Percentiles rank a stretch among this genome's conserved stretches.
These are phyloP conservation scores for Meira nashicola DNA, from an alignment of 1,284 basidiomycete species.

Conservation along the genomic window DNA sequence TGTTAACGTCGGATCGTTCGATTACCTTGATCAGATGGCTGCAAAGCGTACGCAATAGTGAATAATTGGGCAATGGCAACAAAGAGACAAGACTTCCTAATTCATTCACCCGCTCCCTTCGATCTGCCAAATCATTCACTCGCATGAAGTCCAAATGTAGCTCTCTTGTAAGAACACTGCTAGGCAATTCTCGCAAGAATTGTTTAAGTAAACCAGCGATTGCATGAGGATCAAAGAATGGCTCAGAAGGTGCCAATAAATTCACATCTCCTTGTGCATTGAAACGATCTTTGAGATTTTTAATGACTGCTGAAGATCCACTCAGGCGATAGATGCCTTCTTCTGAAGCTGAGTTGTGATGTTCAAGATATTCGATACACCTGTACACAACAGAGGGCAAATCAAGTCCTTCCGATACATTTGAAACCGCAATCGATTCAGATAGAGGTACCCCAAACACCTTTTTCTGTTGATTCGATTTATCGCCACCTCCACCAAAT, in stretches of 20 bases:
- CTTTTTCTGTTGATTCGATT: conserved; percentile 45
- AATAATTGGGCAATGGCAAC: conserved; percentile 87
- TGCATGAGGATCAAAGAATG: conserved; percentile 43
- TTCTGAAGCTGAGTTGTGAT: conserved; percentile 85
- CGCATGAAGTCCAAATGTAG: conserved; percentile 46
- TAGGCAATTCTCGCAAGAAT: conserved; percentile 45
- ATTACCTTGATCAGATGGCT: conserved; percentile 95
- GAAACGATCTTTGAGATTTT: conserved; percentile 85
- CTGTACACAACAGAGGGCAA: conserved; percentile 92
- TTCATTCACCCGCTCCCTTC: conserved; percentile 79
- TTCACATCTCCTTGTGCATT: conserved; percentile 61
- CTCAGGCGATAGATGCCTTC: conserved; percentile 90
- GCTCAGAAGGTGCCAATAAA: conserved; percentile 30
- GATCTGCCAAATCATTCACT: conserved; percentile 56
- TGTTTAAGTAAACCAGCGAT: conserved; percentile 48
- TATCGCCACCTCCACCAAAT: conserved; percentile 27
- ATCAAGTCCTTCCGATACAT: conserved; percentile 66
- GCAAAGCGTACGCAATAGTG: conserved; percentile 81
- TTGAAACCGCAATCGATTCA: conserved; percentile 79
- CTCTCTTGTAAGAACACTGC: conserved; percentile 42
- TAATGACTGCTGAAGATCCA: conserved; percentile 69
- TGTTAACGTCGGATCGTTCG: conserved; percentile 81
- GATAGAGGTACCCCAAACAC: conserved; percentile 86
- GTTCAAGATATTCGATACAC: conserved; percentile 60
- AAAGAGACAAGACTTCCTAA: conserved; percentile 77